Conservation (phyloP, 495 filamentous ascomycete species). For the Neurospora sp. region DNA sequence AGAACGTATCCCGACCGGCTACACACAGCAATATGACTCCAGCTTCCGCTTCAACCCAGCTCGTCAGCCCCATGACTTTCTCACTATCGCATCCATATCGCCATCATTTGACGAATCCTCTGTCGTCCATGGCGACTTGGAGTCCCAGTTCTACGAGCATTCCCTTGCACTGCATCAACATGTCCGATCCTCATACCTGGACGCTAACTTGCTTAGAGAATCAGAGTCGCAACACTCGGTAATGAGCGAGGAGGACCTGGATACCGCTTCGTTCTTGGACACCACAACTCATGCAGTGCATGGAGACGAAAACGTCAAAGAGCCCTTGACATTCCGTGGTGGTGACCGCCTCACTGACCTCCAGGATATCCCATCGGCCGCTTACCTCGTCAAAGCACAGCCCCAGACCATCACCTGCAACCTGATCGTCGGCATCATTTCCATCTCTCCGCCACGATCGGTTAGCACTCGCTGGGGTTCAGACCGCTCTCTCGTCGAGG, state of each 20-base stretch:
- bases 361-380: constrained; percentile 56
- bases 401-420: constrained; percentile 75
- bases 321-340: constrained; percentile 9
- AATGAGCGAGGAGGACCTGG: constrained; percentile 4
- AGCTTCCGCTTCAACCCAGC: constrained; percentile 2
- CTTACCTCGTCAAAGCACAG: constrained; percentile 54
- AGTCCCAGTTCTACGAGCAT: constrained; percentile 60
- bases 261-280: constrained; percentile 8
- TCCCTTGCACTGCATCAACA: constrained; percentile 57
- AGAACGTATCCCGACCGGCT: constrained; percentile 27
- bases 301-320: not conserved
- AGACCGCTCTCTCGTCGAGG: constrained; percentile 57
- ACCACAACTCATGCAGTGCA: not conserved
- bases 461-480: constrained; percentile 42
- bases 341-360: constrained; percentile 48
- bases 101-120: constrained; percentile 15
- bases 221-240: not conserved
- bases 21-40: constrained; percentile 38
- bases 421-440: constrained; percentile 67
- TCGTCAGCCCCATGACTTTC: constrained; percentile 34
- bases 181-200: constrained; percentile 40
- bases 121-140: constrained; percentile 13
- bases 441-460: constrained; percentile 52
- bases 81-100: constrained; percentile 33
- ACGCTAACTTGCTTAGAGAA: constrained; percentile 3